These are phyloP conservation scores for Stevia rebaudiana DNA, from an alignment of 140 eudicot species.

Conservation along the genomic window DNA sequence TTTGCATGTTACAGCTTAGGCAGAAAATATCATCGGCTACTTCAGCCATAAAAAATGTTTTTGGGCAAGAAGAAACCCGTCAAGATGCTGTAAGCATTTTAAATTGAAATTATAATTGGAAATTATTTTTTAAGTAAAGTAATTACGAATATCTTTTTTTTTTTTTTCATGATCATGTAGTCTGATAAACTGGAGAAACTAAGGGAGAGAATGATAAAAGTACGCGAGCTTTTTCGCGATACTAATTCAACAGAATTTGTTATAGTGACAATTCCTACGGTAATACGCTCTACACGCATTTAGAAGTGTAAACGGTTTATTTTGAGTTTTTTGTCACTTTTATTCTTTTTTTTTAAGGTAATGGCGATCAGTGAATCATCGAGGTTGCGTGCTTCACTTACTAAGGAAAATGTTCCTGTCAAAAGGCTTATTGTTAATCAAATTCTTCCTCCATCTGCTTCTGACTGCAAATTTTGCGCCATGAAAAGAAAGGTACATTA, in stretches of 20 bases:
- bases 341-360: slow-evolving; percentile 38
- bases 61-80: slow-evolving; percentile 65
- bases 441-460: slow-evolving; percentile 81
- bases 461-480: slow-evolving; percentile 93
- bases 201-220: slow-evolving; percentile 90
- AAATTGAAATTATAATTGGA: background rate
- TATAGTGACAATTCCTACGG: slow-evolving; percentile 97
- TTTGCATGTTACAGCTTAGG: slow-evolving; percentile 51
- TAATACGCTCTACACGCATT: slow-evolving; percentile 18
- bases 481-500: slow-evolving; percentile 73
- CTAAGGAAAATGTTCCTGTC: slow-evolving; percentile 84
- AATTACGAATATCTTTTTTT: background rate
- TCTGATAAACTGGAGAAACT: slow-evolving; percentile 66
- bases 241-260: slow-evolving; percentile 82
- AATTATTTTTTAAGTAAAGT: background rate
- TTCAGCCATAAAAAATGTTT: slow-evolving; percentile 87
- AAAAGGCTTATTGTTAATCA: slow-evolving; percentile 87
- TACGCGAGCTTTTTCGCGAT: slow-evolving; percentile 91
- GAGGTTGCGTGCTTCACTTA: slow-evolving; percentile 79
- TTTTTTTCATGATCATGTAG: slow-evolving; percentile 31
- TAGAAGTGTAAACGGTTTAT: background rate
- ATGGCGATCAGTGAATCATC: slow-evolving; percentile 94
- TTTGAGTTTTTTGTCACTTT: background rate
- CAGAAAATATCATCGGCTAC: slow-evolving; percentile 87
- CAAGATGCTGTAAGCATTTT: slow-evolving; percentile 60